Percentiles rank a stretch among this genome's conserved stretches.
These are phyloP conservation scores for Nicotiana attenuata DNA, from an alignment of 257 asterid genomes.

Conservation along the genomic window DNA sequence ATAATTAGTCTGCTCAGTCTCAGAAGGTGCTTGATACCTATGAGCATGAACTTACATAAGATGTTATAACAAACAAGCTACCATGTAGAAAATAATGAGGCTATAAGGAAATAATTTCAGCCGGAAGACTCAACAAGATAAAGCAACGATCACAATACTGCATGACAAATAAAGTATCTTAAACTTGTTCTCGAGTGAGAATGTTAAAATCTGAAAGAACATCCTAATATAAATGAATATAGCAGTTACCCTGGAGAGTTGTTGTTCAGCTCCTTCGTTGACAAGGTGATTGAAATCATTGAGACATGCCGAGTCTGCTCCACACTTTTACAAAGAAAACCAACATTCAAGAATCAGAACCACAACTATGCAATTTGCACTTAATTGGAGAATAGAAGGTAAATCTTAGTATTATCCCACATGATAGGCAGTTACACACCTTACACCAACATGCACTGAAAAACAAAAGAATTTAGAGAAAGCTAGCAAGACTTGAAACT, in stretches of 20 bases:
- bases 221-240: neutral
- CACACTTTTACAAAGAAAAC: constrained; percentile 46
- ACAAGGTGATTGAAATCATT: constrained; percentile 84
- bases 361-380: neutral
- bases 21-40: constrained; percentile 85
- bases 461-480: neutral
- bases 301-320: constrained; percentile 99
- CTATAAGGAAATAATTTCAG: neutral
- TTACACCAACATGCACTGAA: neutral
- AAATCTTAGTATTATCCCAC: neutral
- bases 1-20: constrained; percentile 39
- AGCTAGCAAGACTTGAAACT: constrained; percentile 19
- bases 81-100: neutral
- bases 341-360: constrained; percentile 2
- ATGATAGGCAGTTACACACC: neutral
- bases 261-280: constrained; percentile 76
- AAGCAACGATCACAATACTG: neutral
- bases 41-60: constrained; percentile 3
- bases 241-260: constrained; percentile 72
- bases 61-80: neutral
- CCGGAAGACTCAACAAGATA: neutral
- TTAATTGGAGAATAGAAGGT: neutral
- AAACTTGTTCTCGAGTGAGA: neutral
- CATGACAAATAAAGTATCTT: neutral
- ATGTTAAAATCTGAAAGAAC: neutral